These are phyloP conservation scores for Tetrapyrgos nigripes DNA, from an alignment of 1,284 basidiomycete genomes.

Conservation along the genomic window DNA sequence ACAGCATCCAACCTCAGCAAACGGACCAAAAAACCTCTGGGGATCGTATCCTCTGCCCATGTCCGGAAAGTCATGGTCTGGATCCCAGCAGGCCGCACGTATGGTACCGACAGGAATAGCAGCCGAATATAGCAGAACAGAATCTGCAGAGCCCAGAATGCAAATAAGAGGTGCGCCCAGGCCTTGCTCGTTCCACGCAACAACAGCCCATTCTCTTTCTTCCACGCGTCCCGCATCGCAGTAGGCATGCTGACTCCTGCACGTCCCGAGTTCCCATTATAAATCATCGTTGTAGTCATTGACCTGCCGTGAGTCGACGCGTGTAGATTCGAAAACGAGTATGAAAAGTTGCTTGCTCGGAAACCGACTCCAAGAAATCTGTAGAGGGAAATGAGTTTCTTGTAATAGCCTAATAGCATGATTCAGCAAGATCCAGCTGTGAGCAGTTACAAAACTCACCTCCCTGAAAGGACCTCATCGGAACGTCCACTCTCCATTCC, in stretches of 20 bases:
- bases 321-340: slow-evolving; percentile 67
- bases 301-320: slow-evolving; percentile 24
- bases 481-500: slow-evolving; percentile 69
- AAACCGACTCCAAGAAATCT: slow-evolving; percentile 59
- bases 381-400: slow-evolving; percentile 70
- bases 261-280: slow-evolving; percentile 68
- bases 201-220: not conserved
- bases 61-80: slow-evolving; percentile 50
- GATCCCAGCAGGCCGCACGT: slow-evolving; percentile 41
- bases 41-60: slow-evolving; percentile 52
- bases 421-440: slow-evolving; percentile 1
- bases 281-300: slow-evolving; percentile 61
- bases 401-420: slow-evolving; percentile 66
- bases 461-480: slow-evolving; percentile 83
- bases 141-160: slow-evolving; percentile 45
- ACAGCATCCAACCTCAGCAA: slow-evolving; percentile 48
- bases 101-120: slow-evolving; percentile 54
- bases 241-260: slow-evolving; percentile 59
- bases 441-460: slow-evolving; percentile 42
- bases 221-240: slow-evolving; percentile 27
- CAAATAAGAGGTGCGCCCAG: slow-evolving; percentile 37
- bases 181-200: slow-evolving; percentile 27
- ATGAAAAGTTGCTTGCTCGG: slow-evolving; percentile 62
- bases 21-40: slow-evolving; percentile 43
- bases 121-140: slow-evolving; percentile 62